A percentile compares a stretch with the other conserved stretches of the same genome.
Conservation (phyloP, 2,329 filamentous ascomycete species). For the Calonectria pteridis region DNA sequence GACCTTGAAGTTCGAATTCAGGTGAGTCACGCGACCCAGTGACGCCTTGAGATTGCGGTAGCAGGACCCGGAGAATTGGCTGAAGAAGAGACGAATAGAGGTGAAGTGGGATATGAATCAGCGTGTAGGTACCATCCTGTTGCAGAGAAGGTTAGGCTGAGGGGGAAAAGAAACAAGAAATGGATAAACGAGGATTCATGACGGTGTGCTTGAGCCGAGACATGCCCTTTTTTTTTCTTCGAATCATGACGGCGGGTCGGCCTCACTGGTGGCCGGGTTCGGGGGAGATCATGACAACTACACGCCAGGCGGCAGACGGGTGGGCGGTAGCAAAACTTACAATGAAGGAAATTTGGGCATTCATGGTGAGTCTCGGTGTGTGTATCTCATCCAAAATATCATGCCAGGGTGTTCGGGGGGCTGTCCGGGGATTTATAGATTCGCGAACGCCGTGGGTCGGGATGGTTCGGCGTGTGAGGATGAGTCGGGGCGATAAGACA, state of each 20-base stretch:
- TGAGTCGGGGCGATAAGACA: conserved; percentile 31
- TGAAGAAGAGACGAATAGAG: conserved; percentile 85
- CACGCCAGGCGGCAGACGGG: not conserved
- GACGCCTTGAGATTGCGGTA: conserved; percentile 70
- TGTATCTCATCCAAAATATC: conserved; percentile 20
- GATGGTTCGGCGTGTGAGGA: conserved; percentile 16
- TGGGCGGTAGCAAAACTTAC: conserved; percentile 53
- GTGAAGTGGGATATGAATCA: conserved; percentile 90
- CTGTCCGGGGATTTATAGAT: conserved; percentile 20
- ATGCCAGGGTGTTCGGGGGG: not conserved
- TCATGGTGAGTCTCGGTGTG: conserved; percentile 56
- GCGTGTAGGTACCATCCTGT: conserved; percentile 86
- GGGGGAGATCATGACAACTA: not conserved
- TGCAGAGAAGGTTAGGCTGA: conserved; percentile 45
- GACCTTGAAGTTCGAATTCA: conserved; percentile 58
- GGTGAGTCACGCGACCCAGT: conserved; percentile 51
- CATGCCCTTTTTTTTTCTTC: not conserved
- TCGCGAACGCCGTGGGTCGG: conserved; percentile 9
- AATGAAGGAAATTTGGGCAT: conserved; percentile 69
- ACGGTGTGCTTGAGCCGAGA: not conserved
- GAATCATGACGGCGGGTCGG: conserved; percentile 4
- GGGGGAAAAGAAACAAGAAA: not conserved
- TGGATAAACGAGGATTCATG: not conserved
- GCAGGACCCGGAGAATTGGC: conserved; percentile 86
- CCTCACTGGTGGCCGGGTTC: not conserved